Evolutionary conservation across 371 early-diverging fungal species (phyloP), one percentile per base, ranked within the genome.

Genomic region (Haplosporangium sp.): DNA sequence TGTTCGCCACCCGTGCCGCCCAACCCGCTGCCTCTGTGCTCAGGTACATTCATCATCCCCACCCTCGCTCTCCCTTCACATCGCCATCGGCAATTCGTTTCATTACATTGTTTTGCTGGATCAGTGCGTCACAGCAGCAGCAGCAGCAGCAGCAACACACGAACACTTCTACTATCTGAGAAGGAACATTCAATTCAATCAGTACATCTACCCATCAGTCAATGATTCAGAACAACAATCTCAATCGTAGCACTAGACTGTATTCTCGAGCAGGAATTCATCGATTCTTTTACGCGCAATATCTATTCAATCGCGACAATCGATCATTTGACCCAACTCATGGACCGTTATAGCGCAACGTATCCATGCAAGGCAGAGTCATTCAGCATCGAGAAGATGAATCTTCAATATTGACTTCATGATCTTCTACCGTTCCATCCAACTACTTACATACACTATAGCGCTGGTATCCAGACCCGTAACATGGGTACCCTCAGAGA

Each of bases 401-500:
- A 40, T 56, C 57, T 41, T 36, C 8, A 43, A 45, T 48, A 36
- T 7, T 38, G 18, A n/a, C 14, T 23, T 48, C 38, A 20, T 53
- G 37, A 10, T 55, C 41, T 1, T 29, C 29, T 4, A 29, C 29
- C 29, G 29, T 29, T 29, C 29, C 29, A 29, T 29, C 29, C 29
- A 4, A 29, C 29, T 29, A 29, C 29, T 29, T 29, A 29, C 29
- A n/a, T 9, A 8, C 50, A 37, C 29, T 40, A 23, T 64, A 77
- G 79, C 73, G 60, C 72, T 53, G 72, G 72, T 55, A 48, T 87
- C 63, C 94, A 95, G 87, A 85, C 92, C 74, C 94, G 95, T 83
- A 93, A 93, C 90, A 95, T 95, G 93, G 93, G 93, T 60, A 95
- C 96, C 63, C 87, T 96, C 74, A 92, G 92, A 86, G 96, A 96